Evolutionary conservation across 2,329 filamentous ascomycete species (phyloP), one percentile per base, ranked within the genome.

Genomic region (Epichloe bromicola): DNA sequence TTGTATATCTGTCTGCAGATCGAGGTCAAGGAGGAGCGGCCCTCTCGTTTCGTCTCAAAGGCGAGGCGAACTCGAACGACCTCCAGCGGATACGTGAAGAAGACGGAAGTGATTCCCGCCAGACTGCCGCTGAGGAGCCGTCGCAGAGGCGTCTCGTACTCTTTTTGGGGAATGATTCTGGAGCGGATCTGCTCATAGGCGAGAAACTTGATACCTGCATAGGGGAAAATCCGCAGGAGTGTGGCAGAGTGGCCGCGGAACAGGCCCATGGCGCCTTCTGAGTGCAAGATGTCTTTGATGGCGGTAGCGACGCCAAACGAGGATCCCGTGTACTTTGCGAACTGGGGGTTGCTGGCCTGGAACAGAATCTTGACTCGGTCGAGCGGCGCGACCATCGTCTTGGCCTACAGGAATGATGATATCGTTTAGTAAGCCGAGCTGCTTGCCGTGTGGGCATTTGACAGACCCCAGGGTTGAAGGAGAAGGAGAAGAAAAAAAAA

Each of bases 331-430:
- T 97, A 98, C 70, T 95, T 95, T 50, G 85, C 79, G 65, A 95
- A 98, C 59, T 93, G 85, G 3, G 3, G 93, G 93, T 93, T 96
- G 62, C 86, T 88, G 49, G 93, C 86, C 67, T 98, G 93, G 71
- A 98, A 97, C 41, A 98, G 85, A 63, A 98, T 98, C 71, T 98
- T 98, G 62, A 98, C 93, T 58, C 93, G 85, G 70, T 98, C 93
- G 56, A 98, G 85, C 23, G 93, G 93, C 23, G 89, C 93, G 38
- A 98, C 94, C 6, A 95, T 75, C 0, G 91, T 96, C 75, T 98
- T 98, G 55, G 86, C 93, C 89, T 95, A 49, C 14, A 3, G 5
- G 10, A 30, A 51, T 48, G 40, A 37, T 5, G 3, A 30, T 4
- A 10, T 4, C 26, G 1, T 30, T 30, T 30, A 4, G 26, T 10